phyloP scores from a whole-genome alignment of 345 rosid genomes.

The rapeseed (Brassica napus) region DNA sequence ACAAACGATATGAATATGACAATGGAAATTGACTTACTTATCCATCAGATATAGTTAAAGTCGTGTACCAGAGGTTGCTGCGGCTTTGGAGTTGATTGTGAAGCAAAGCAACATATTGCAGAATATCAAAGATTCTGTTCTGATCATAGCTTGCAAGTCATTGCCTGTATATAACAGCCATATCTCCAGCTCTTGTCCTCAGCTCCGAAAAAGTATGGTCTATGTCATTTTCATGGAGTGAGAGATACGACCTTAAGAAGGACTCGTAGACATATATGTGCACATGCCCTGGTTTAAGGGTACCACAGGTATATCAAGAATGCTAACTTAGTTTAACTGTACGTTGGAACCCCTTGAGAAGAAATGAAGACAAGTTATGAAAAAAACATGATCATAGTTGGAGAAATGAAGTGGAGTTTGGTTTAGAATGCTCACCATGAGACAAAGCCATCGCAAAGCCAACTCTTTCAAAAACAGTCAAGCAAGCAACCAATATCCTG shows the following conservation, averaged over 20 bases:
- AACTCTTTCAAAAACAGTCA: constrained; percentile 68
- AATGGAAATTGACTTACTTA: neutral
- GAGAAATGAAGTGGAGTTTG: neutral
- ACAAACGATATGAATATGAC: constrained; percentile 1
- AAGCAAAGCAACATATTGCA: constrained; percentile 48
- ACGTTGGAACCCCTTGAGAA: constrained; percentile 75
- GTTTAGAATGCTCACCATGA: constrained; percentile 53
- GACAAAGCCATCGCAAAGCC: constrained; percentile 55
- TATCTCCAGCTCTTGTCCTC: constrained; percentile 53
- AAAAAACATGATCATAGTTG: neutral
- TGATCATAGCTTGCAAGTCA: constrained; percentile 60
- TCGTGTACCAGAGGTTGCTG: constrained; percentile 48
- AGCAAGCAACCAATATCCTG: constrained; percentile 78
- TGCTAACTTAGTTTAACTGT: constrained; percentile 78
- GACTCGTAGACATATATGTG: constrained; percentile 57
- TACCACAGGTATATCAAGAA: constrained; percentile 75
- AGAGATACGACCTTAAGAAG: constrained; percentile 51
- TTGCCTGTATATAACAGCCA: constrained; percentile 53
- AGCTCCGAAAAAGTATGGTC: constrained; percentile 61
- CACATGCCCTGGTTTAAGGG: constrained; percentile 71
- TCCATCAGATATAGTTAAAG: neutral
- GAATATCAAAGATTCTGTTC: constrained; percentile 49
- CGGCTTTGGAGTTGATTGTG: constrained; percentile 49
- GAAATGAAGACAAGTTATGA: constrained; percentile 27
- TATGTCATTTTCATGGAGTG: constrained; percentile 65